phyloP scores from a whole-genome alignment of 73 alveolate species.

The Paraurostyla sp. region DNA sequence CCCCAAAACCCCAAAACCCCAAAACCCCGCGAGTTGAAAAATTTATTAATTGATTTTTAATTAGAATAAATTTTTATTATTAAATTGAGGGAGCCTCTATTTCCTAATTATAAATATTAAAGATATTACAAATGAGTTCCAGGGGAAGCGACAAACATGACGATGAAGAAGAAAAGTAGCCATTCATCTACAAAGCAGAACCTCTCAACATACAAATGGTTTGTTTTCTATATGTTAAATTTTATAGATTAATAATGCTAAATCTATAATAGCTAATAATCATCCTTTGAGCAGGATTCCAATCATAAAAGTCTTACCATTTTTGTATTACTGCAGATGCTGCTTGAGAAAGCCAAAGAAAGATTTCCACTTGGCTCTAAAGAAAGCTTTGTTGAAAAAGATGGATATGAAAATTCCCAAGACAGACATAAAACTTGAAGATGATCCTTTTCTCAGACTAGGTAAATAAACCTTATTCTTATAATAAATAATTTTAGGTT shows the following conservation, averaged over 20 bases:
- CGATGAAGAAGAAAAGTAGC: constrained; percentile 33
- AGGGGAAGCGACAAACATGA: constrained; percentile 41
- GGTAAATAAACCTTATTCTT: background rate
- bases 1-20: no score
- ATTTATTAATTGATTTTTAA: no score
- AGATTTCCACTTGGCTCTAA: constrained; percentile 38
- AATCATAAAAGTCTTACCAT: constrained; percentile 27
- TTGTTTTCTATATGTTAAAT: background rate
- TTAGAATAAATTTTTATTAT: no score
- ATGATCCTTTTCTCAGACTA: constrained; percentile 51
- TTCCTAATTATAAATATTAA: background rate
- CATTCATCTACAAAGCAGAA: constrained; percentile 34
- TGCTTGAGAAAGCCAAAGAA: constrained; percentile 49
- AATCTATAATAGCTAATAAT: constrained; percentile 20
- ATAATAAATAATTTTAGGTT: background rate
- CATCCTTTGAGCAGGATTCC: constrained; percentile 60
- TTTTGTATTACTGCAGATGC: background rate
- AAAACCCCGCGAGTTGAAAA: no score
- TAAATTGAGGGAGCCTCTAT: background rate
- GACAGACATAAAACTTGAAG: constrained; percentile 53
- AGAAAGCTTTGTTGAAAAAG: constrained; percentile 41
- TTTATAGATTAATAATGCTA: constrained; percentile 38
- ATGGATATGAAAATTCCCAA: constrained; percentile 60
- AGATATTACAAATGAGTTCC: constrained; percentile 49
- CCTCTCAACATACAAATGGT: constrained; percentile 40